A percentile compares a stretch with the other conserved stretches of the same genome.
Conservation (phyloP, 768 basidiomycete genomes). For the Lentinus brumalis region DNA sequence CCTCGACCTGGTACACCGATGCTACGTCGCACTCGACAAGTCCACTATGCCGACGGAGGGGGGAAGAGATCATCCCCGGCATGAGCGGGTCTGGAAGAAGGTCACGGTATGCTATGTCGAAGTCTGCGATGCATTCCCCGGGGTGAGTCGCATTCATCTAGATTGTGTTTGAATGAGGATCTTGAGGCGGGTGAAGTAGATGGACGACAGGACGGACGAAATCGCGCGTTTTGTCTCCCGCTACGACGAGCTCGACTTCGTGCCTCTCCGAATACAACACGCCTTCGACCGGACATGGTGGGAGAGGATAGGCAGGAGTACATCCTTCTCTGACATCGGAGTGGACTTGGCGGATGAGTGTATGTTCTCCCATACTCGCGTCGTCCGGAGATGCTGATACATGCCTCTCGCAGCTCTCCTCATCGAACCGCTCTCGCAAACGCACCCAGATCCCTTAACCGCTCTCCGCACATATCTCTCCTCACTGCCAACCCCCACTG, state of each 20-base stretch:
- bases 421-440: constrained; percentile 14
- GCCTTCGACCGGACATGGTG: constrained; percentile 76
- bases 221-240: constrained; percentile 46
- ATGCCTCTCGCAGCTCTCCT: constrained; percentile 26
- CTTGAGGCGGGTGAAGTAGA: constrained; percentile 38
- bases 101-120: constrained; percentile 73
- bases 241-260: constrained; percentile 57
- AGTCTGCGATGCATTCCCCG: constrained; percentile 58
- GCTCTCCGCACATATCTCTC: constrained; percentile 54
- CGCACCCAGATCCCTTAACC: constrained; percentile 26
- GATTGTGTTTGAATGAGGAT: neutral
- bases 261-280: constrained; percentile 69
- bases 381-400: neutral
- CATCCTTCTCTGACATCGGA: constrained; percentile 30
- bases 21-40: constrained; percentile 39
- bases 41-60: constrained; percentile 41
- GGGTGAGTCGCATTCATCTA: constrained; percentile 42
- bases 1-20: constrained; percentile 64
- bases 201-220: constrained; percentile 55
- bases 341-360: constrained; percentile 60
- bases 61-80: constrained; percentile 68
- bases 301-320: constrained; percentile 44
- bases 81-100: constrained; percentile 61
- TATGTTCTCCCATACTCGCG: neutral
- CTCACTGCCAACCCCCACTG: constrained; percentile 75